These are phyloP conservation scores for Clausena lansium DNA, from an alignment of 345 rosid genomes.

Conservation along the genomic window DNA sequence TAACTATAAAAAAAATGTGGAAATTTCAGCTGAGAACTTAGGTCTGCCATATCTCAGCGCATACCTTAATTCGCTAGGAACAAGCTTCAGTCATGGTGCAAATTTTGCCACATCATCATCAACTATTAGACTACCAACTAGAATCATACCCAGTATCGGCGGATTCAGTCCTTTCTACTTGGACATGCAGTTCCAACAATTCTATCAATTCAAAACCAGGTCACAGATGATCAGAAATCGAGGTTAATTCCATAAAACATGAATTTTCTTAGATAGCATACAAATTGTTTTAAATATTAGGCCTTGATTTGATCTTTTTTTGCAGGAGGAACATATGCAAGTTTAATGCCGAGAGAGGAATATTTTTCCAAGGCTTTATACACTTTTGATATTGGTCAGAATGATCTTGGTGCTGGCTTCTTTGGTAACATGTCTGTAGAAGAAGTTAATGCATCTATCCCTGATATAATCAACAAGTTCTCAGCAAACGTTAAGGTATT, in stretches of 20 bases:
- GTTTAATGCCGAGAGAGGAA: slow-evolving; percentile 40
- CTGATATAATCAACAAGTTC: slow-evolving; percentile 38
- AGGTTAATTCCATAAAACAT: slow-evolving; percentile 27
- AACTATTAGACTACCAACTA: slow-evolving; percentile 21
- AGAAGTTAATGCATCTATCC: slow-evolving; percentile 41
- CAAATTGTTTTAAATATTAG: background rate
- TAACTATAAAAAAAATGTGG: background rate
- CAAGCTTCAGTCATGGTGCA: slow-evolving; percentile 33
- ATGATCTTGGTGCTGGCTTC: slow-evolving; percentile 45
- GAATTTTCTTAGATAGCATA: background rate
- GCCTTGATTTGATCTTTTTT: background rate
- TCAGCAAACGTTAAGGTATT: slow-evolving; percentile 36
- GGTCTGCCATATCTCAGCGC: slow-evolving; percentile 26
- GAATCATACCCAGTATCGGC: slow-evolving; percentile 22
- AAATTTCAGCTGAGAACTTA: slow-evolving; percentile 26
- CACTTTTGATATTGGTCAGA: slow-evolving; percentile 64
- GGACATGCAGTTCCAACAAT: slow-evolving; percentile 44
- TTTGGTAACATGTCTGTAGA: slow-evolving; percentile 29
- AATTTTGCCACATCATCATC: slow-evolving; percentile 32
- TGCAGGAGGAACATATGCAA: slow-evolving; percentile 32
- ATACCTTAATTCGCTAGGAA: slow-evolving; percentile 30
- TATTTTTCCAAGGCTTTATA: slow-evolving; percentile 44
- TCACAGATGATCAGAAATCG: slow-evolving; percentile 31
- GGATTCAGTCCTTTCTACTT: slow-evolving; percentile 42
- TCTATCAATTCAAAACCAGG: slow-evolving; percentile 41